Evolutionary conservation across 225 moss, liverwort and hornwort species (phyloP), one percentile per base, ranked within the genome.

Genomic region (Sphagnum tenellum): DNA sequence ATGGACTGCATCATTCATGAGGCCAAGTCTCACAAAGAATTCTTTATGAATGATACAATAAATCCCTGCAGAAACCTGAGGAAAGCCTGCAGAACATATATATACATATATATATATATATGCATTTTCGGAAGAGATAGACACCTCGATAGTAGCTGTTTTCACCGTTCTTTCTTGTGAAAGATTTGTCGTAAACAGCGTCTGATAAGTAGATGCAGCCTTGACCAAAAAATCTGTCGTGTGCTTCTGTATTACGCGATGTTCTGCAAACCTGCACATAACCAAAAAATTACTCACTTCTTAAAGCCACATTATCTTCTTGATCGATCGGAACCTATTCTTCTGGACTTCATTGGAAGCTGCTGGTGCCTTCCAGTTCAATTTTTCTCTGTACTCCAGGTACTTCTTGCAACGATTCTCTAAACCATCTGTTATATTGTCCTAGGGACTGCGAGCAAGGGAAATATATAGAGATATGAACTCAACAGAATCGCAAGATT

Each of bases 71-170:
- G 9, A 5, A 9, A 52, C 9, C 52, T 52, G 9, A 52, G 52
- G 1, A 52, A 52, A 52, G 29, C 29, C 29, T 29, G 29, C 29
- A 29, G 29, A 29, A 29, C 46, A 12, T 53, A 4, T 49, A 64
- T 11, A 7, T 60, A 11, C 8, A 10, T 3, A 3, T 6, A 8
- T 11, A 46, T 61, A 10, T 14, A 45, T 45, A 61, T 14, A 61
- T 10, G 47, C 5, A 12, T 47, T 11, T 45, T 47, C 29, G 3
- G 61, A 29, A 45, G 14, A 11, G 60, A 61, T 45, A 11, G 4
- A 61, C 11, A 89, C 91, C 91, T 88, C 89, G 85, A 50, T 81
- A 76, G 56, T 81, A 94, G 48, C 77, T 69, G 62, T 75, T 86
- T 8, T 72, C 74, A 67, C 84, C 74, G 29, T 55, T 79, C 66